Conservation (phyloP, 2,329 filamentous ascomycete species). For the Pyrenochaeta sp. region DNA sequence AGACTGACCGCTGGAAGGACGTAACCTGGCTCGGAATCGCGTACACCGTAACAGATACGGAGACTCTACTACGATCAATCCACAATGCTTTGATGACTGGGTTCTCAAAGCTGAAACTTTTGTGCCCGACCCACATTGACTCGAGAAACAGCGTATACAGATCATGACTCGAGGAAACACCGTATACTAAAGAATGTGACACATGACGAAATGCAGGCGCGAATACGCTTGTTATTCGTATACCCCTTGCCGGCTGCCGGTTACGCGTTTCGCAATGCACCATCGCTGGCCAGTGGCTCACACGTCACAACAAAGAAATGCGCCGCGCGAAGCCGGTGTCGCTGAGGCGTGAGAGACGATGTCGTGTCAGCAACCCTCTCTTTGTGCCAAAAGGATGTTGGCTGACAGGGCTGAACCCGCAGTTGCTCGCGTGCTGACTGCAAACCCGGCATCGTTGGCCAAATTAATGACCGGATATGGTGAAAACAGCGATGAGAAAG, state of each 20-base stretch:
- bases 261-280: not conserved
- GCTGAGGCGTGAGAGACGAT: not conserved
- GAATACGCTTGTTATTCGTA: not conserved
- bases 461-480: slow-evolving; percentile 4
- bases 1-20: slow-evolving; percentile 1
- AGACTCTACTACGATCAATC: too few species aligned
- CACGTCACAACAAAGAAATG: slow-evolving; percentile 1
- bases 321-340: slow-evolving; percentile 6
- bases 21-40: not conserved
- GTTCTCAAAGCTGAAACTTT: too few species aligned
- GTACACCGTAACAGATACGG: not conserved
- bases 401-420: not conserved
- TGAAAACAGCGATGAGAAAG: slow-evolving; percentile 1
- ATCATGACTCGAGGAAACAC: not conserved
- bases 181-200: not conserved
- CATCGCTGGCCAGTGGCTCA: not conserved
- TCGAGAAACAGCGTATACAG: not conserved
- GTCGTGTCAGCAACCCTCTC: slow-evolving; percentile 6
- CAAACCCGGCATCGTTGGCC: slow-evolving; percentile 4
- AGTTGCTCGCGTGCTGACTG: slow-evolving; percentile 3
- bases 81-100: too few species aligned
- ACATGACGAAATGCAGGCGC: not conserved
- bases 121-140: too few species aligned
- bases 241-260: not conserved
- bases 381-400: not conserved